These are phyloP conservation scores for Harrya chromipes DNA, from an alignment of 768 basidiomycete genomes.

Conservation along the genomic window DNA sequence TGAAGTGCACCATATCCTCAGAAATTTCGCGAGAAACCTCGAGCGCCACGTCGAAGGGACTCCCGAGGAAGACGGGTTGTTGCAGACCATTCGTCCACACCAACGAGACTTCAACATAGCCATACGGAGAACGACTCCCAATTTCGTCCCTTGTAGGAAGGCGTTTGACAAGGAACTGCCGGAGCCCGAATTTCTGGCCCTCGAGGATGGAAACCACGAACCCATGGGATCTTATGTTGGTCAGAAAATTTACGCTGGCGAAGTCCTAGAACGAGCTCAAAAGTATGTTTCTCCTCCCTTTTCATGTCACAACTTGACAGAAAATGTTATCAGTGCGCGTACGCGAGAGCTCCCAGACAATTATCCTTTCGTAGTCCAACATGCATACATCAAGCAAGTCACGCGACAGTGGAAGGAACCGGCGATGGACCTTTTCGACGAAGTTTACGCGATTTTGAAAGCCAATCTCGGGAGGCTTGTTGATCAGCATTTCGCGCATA, in stretches of 20 bases:
- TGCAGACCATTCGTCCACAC: constrained; percentile 52
- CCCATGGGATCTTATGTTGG: too few species aligned
- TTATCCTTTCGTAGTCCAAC: constrained; percentile 53
- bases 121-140: constrained; percentile 53
- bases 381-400: constrained; percentile 44
- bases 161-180: constrained; percentile 3
- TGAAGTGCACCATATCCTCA: constrained; percentile 52
- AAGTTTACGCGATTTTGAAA: constrained; percentile 36
- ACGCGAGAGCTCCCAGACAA: constrained; percentile 54
- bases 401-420: constrained; percentile 50
- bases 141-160: constrained; percentile 51
- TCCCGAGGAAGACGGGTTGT: constrained; percentile 47
- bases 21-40: constrained; percentile 46
- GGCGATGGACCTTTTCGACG: constrained; percentile 42
- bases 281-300: constrained; percentile 29
- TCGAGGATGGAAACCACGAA: constrained; percentile 36
- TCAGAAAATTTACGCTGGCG: constrained; percentile 44
- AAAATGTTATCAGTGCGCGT: constrained; percentile 45
- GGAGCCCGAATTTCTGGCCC: constrained; percentile 31
- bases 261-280: constrained; percentile 46
- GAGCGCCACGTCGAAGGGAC: constrained; percentile 49
- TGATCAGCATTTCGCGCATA: constrained; percentile 36
- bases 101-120: constrained; percentile 45
- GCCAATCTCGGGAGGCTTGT: constrained; percentile 43
- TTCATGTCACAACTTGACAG: neutral